Base-by-base conservation (phyloP, 176 grass and related monocot genomes). In the Oryza coarctata region DNA sequence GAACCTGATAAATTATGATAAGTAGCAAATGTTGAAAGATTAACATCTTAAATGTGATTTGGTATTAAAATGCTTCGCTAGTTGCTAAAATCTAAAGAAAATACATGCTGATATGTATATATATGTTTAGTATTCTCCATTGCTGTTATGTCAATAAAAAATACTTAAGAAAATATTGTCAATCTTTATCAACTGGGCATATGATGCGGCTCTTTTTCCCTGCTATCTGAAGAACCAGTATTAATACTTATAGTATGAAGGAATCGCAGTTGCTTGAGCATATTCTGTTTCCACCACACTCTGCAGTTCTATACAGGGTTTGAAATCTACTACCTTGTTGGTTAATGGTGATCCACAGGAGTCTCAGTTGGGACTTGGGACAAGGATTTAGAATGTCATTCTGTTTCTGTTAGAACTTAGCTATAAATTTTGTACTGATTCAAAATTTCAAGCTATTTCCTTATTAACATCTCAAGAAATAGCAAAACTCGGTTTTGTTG, bases 1-100 rank as follows among this genome's bases (percentile, higher is more conserved):
- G 73, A 2, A 67, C 15, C 14, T 74, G 47, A 26, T 73, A 36
- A n/a, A 63, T 72, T 81, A 35, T 70, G 34, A 80, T 33, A 75
- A 28, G 62, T 68, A 25, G 15, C 25, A 71, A 36, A 82, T 55
- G 66, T 52, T 86, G 13, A 22, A 72, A 63, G 14, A 36, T 38
- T 74, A 34, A 65, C 63, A 68, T 36, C 31, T 20, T 17, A 20
- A 69, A 75, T 36, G 12, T 45, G 40, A 70, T 79, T 28, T 65
- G 13, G 12, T 33, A 63, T 80, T 72, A 14, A 72, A 22, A 41
- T 41, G 55, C 2, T 58, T 40, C 50, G 18, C 6, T 62, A n/a
- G 9, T 44, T 67, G 28, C 14, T 22, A 31, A 34, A 33, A 49
- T 40, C 8, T 62, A 47, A 64, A 17, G 12, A 71, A 26, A 66